A percentile compares a stretch with the other conserved stretches of the same genome.
phyloP scores from a whole-genome alignment of 106 monocot genomes.

The Iris macrosiphon region DNA sequence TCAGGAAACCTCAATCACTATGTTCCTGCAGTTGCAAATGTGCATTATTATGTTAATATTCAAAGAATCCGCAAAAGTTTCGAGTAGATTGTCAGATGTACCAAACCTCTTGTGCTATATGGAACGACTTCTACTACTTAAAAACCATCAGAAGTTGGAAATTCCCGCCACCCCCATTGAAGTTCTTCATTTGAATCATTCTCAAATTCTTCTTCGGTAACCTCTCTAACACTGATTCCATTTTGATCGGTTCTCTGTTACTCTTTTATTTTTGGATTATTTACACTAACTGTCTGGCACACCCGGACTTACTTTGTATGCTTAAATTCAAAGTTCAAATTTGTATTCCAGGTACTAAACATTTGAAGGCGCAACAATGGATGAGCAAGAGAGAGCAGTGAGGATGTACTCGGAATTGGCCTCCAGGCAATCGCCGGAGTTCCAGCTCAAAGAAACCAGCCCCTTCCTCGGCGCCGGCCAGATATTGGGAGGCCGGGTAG shows the following conservation, averaged over 20 bases:
- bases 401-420: conserved; percentile 33
- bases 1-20: conserved; percentile 39
- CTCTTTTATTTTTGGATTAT: conserved; percentile 13
- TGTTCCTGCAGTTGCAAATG: too few relatives aligned
- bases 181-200: conserved; percentile 32
- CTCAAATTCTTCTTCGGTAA: conserved; percentile 35
- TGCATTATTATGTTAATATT: too few relatives aligned
- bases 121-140: conserved; percentile 65
- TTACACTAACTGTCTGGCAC: too few relatives aligned
- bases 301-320: too few relatives aligned
- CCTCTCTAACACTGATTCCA: conserved; percentile 6
- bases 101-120: conserved; percentile 34
- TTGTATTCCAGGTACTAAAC: conserved; percentile 11
- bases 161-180: conserved; percentile 14
- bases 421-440: conserved; percentile 39
- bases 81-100: conserved; percentile 45
- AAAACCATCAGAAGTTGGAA: conserved; percentile 24
- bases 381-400: conserved; percentile 6
- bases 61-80: too few relatives aligned
- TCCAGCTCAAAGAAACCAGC: conserved; percentile 58
- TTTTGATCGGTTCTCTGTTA: conserved; percentile 2
- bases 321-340: neutral
- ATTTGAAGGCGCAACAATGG: conserved; percentile 15
- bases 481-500: conserved; percentile 38
- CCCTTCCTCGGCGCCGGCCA: conserved; percentile 56